Conservation (phyloP, 75 land plant species). For the Cunninghamia lanceolata region DNA sequence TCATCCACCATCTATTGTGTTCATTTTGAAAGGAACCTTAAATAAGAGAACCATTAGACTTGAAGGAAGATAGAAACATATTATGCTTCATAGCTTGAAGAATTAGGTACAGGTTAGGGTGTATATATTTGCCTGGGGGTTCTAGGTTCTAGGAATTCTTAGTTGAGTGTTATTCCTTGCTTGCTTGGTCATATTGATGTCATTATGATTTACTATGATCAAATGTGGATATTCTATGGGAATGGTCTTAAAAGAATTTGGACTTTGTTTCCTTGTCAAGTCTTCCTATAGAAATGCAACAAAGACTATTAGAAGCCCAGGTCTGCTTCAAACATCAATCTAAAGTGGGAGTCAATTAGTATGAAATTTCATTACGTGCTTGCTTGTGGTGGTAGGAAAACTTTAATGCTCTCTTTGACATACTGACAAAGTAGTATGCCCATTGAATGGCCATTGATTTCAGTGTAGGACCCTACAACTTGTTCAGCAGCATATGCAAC, state of each 20-base stretch:
- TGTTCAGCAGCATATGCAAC: neutral
- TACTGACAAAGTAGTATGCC: neutral
- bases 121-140: neutral
- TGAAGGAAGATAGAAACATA: neutral
- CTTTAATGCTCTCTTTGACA: neutral
- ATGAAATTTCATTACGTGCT: neutral
- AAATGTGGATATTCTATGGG: neutral
- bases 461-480: neutral
- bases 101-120: neutral
- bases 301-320: neutral
- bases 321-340: neutral
- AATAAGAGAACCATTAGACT: neutral
- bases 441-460: neutral
- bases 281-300: neutral
- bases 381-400: neutral
- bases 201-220: neutral
- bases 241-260: too few relatives aligned
- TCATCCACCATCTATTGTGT: neutral
- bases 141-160: neutral
- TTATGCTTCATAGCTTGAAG: neutral
- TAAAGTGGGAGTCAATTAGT: neutral
- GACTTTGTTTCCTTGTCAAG: too few relatives aligned
- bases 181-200: neutral
- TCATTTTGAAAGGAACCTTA: neutral
- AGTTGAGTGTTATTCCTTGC: neutral